Percentiles rank a stretch among this genome's conserved stretches.
Evolutionary conservation across 345 rosid species (phyloP).

Genomic region (Linum tenue): DNA sequence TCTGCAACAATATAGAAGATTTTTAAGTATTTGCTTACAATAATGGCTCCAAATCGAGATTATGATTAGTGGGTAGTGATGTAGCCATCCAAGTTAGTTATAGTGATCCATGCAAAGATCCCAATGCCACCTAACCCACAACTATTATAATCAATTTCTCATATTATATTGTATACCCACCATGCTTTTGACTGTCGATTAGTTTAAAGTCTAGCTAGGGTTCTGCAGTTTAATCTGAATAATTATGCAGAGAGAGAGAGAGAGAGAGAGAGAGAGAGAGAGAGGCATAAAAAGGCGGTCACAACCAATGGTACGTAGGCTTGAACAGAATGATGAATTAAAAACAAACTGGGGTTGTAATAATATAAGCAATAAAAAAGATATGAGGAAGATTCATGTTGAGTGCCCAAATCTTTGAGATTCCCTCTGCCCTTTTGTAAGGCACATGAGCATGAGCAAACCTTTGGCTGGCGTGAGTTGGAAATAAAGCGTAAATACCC

Average conservation of each 20-base stretch:
- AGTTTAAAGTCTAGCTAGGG: too few relatives aligned
- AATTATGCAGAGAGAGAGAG: too few relatives aligned
- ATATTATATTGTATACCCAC: constrained; percentile 4
- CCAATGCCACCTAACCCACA: constrained; percentile 10
- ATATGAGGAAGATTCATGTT: constrained; percentile 27
- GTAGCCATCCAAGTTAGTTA: not conserved
- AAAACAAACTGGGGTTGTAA: not conserved
- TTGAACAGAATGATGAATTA: too few relatives aligned
- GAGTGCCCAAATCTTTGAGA: constrained; percentile 33
- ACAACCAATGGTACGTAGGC: too few relatives aligned
- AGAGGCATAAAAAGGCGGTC: too few relatives aligned
- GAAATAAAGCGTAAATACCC: constrained; percentile 2
- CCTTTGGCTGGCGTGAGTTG: constrained; percentile 5
- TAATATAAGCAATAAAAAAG: constrained; percentile 10
- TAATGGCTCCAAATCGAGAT: not conserved
- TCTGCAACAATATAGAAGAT: not conserved
- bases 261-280: too few relatives aligned
- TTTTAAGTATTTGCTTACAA: not conserved
- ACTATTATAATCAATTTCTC: not conserved
- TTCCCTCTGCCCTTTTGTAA: constrained; percentile 24
- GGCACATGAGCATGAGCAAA: constrained; percentile 14
- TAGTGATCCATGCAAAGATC: constrained; percentile 29
- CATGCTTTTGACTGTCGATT: constrained; percentile 8
- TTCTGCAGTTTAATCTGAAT: too few relatives aligned
- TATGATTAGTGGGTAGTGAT: not conserved